These are phyloP conservation scores for Calendula officinalis DNA, from an alignment of 129 eudicot species.

Conservation along the genomic window DNA sequence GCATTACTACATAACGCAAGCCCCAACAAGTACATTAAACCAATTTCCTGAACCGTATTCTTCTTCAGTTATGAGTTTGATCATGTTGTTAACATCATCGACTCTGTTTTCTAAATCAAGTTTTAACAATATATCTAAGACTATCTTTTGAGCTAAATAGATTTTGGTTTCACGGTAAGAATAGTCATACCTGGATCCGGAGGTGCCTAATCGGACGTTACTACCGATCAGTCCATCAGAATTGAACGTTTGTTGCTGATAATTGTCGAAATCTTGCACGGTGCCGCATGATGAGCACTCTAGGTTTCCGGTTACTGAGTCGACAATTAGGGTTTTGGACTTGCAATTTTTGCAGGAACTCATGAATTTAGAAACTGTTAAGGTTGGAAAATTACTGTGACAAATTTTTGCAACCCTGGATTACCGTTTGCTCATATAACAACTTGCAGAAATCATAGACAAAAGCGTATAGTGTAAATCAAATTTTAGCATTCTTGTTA, in stretches of 20 bases:
- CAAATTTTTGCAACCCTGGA: background rate
- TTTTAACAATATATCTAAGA: background rate
- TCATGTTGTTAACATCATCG: constrained; percentile 51
- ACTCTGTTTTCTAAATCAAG: constrained; percentile 17
- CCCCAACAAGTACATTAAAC: constrained; percentile 70
- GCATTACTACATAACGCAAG: constrained; percentile 71
- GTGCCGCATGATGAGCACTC: background rate
- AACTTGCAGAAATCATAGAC: constrained; percentile 4
- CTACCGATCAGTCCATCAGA: constrained; percentile 33
- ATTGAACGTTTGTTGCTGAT: constrained; percentile 43
- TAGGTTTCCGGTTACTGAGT: constrained; percentile 28
- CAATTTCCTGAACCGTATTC: constrained; percentile 73
- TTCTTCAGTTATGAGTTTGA: constrained; percentile 49
- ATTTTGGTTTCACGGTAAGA: constrained; percentile 22
- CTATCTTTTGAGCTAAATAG: constrained; percentile 9
- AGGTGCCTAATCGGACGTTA: too few relatives aligned
- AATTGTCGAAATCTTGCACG: too few relatives aligned
- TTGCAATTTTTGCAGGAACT: too few relatives aligned
- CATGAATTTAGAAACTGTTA: too few relatives aligned
- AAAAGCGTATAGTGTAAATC: background rate
- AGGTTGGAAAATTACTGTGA: background rate
- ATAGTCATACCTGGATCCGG: constrained; percentile 25
- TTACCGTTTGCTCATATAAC: constrained; percentile 11
- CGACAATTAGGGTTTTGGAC: constrained; percentile 32
- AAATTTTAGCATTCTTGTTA: background rate